Conservation (phyloP, 345 rosid genomes). For the Eucalyptus polybractea region DNA sequence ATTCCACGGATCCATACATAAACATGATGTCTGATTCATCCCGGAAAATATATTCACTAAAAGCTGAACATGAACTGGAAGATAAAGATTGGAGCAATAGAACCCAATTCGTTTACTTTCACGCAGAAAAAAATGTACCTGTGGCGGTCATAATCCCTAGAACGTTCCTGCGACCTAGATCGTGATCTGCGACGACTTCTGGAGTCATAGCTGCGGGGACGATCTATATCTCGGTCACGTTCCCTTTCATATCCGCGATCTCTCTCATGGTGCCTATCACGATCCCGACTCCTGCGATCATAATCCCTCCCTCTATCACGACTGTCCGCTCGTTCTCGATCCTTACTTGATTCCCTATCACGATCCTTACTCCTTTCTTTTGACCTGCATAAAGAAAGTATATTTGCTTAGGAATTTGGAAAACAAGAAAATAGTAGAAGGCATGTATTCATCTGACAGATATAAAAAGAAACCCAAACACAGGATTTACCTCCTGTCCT, state of each 20-base stretch:
- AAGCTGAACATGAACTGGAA: neutral
- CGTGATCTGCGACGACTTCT: slow-evolving; percentile 71
- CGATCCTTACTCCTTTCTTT: slow-evolving; percentile 57
- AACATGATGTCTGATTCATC: neutral
- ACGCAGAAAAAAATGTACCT: slow-evolving; percentile 20
- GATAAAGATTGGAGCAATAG: neutral
- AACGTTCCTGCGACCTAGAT: slow-evolving; percentile 68
- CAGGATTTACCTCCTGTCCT: slow-evolving; percentile 32
- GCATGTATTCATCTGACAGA: neutral
- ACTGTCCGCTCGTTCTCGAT: slow-evolving; percentile 50
- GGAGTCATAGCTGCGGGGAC: slow-evolving; percentile 67
- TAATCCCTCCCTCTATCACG: slow-evolving; percentile 77
- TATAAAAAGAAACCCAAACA: neutral
- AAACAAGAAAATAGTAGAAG: neutral
- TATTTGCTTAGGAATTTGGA: neutral
- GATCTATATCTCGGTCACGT: slow-evolving; percentile 54
- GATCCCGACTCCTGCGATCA: slow-evolving; percentile 74
- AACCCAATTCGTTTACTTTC: neutral
- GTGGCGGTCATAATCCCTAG: slow-evolving; percentile 78
- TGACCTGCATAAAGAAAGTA: slow-evolving; percentile 27
- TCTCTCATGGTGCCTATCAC: slow-evolving; percentile 67
- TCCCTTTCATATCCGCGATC: slow-evolving; percentile 56
- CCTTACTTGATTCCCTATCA: slow-evolving; percentile 57
- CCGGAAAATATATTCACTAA: neutral
- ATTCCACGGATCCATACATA: neutral